Evolutionary conservation across 1,139 yeast genomes (phyloP).

Genomic region (Candida labiduridarum): DNA sequence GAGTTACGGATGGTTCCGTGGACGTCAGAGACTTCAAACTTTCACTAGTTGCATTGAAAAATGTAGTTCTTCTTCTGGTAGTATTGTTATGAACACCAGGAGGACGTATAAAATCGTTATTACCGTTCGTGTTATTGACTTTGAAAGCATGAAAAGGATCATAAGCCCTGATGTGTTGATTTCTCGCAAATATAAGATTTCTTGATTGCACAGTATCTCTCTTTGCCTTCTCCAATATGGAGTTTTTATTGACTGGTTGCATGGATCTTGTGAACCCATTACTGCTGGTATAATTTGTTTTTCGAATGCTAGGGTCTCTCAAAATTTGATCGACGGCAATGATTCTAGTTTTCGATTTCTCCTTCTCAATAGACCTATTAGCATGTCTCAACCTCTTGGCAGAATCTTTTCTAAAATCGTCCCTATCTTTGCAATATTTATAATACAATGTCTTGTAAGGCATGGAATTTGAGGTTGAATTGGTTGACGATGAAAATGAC

Average conservation of each 20-base stretch:
- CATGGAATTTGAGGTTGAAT: constrained; percentile 22
- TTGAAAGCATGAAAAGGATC: constrained; percentile 32
- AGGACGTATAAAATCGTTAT: constrained; percentile 9
- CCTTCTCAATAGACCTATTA: constrained; percentile 41
- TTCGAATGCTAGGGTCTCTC: constrained; percentile 41
- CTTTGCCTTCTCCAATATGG: constrained; percentile 40
- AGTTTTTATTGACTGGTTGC: constrained; percentile 19
- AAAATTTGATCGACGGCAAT: constrained; percentile 40
- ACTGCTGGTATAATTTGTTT: constrained; percentile 9
- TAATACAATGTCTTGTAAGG: constrained; percentile 46
- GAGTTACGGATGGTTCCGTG: neutral
- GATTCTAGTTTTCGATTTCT: constrained; percentile 51
- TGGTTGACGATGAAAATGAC: neutral
- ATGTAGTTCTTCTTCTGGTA: constrained; percentile 12
- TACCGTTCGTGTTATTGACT: neutral
- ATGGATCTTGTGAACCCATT: constrained; percentile 5
- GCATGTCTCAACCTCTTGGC: constrained; percentile 50
- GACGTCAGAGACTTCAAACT: neutral
- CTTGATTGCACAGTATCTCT: constrained; percentile 33
- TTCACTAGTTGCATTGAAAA: constrained; percentile 9
- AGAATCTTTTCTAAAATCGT: constrained; percentile 50
- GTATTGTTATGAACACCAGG: constrained; percentile 7
- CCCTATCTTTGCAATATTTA: constrained; percentile 46
- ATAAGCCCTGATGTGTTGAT: constrained; percentile 20
- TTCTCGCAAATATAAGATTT: constrained; percentile 31